Percentiles rank a stretch among this genome's conserved stretches.
Evolutionary conservation across 371 early-diverging fungal genomes (phyloP).

Genomic region (Mucor mucedo): DNA sequence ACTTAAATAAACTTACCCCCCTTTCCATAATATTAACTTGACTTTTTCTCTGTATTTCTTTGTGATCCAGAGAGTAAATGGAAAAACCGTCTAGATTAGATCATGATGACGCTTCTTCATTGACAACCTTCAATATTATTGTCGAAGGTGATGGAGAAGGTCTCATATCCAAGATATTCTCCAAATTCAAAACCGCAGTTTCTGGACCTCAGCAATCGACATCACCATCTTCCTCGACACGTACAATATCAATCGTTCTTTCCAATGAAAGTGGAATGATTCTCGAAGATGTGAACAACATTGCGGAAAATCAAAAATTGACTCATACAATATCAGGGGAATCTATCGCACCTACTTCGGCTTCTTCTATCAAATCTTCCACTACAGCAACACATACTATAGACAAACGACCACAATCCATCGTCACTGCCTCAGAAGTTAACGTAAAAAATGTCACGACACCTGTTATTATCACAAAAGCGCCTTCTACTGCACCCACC

Average conservation of each 20-base stretch:
- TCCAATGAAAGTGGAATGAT: constrained; percentile 14
- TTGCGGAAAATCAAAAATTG: neutral
- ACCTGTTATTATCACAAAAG: constrained; percentile 1
- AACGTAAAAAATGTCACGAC: neutral
- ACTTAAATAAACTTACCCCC: too few species aligned
- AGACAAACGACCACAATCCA: neutral
- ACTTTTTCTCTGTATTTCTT: too few species aligned
- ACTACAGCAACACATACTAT: neutral
- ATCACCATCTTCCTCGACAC: constrained; percentile 16
- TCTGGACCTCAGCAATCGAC: constrained; percentile 29
- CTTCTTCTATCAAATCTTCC: neutral
- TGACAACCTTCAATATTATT: constrained; percentile 55
- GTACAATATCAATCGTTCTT: constrained; percentile 8
- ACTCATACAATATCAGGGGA: neutral
- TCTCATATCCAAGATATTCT: constrained; percentile 65
- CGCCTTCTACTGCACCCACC: constrained; percentile 1
- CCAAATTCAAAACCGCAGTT: constrained; percentile 61
- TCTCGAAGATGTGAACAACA: neutral
- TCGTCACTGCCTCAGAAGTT: neutral
- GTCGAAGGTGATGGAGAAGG: constrained; percentile 57
- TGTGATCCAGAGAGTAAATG: constrained; percentile 11
- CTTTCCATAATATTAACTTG: too few species aligned
- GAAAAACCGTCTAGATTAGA: constrained; percentile 20
- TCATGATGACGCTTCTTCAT: constrained; percentile 40
- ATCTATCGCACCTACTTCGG: neutral